Percentiles rank a stretch among this genome's conserved stretches.
phyloP scores from a whole-genome alignment of 2,329 filamentous ascomycete genomes.

The Fusarium scirpi region DNA sequence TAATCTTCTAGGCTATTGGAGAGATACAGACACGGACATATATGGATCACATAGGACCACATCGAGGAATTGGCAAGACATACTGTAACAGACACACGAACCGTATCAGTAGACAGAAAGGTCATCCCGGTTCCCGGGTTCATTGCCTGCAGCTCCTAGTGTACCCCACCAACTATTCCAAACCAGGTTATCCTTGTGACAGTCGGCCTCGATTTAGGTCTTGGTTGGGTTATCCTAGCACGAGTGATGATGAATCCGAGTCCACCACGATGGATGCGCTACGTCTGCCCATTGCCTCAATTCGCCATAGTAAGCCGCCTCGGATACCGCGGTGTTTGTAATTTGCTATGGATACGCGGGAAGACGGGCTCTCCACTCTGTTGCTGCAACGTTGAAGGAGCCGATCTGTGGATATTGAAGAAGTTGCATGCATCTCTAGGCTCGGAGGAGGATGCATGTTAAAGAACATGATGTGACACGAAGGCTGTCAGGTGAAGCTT shows the following conservation, averaged over 20 bases:
- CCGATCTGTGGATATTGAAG: background rate
- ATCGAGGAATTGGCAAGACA: background rate
- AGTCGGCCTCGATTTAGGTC: background rate
- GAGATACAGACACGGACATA: background rate
- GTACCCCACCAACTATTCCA: background rate
- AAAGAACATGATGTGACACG: background rate
- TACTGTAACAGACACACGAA: background rate
- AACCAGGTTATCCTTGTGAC: background rate
- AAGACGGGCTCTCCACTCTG: background rate
- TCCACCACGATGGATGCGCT: background rate
- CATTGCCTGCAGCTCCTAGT: slow-evolving; percentile 5
- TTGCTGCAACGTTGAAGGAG: background rate
- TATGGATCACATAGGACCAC: background rate
- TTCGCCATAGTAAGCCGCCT: background rate
- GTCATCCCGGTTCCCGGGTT: background rate
- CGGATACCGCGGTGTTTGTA: background rate
- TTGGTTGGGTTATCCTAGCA: background rate
- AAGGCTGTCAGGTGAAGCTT: slow-evolving; percentile 1
- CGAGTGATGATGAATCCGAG: background rate
- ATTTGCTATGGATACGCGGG: background rate
- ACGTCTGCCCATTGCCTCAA: background rate
- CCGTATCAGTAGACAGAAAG: background rate
- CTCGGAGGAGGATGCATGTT: background rate
- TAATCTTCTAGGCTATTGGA: background rate
- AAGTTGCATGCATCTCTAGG: background rate